Percentiles rank a stretch among this genome's conserved stretches.
Evolutionary conservation across 192 early-diverging fungal species (phyloP).

Genomic region (Gonapodya prolifera): DNA sequence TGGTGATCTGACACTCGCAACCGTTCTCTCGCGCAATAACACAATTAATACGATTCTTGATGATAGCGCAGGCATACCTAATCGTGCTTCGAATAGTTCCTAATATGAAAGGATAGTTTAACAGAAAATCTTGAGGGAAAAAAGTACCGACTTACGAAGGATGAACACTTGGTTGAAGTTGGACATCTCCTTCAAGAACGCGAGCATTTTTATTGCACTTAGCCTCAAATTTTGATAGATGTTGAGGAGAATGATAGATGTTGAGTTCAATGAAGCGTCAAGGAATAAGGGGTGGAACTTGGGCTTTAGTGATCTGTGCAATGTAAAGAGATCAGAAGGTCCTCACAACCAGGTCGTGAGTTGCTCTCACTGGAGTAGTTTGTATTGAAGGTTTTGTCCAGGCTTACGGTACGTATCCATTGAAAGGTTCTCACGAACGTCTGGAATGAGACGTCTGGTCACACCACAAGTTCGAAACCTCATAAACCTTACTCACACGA

Average conservation of each 20-base stretch:
- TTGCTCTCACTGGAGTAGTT: conserved; percentile 26
- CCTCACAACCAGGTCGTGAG: background rate
- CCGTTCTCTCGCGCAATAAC: background rate
- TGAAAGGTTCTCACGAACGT: conserved; percentile 31
- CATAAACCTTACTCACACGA: background rate
- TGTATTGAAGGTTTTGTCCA: conserved; percentile 28
- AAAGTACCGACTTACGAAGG: background rate
- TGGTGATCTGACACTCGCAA: background rate
- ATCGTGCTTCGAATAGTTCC: background rate
- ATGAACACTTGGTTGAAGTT: background rate
- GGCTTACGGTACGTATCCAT: conserved; percentile 23
- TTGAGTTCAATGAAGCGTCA: conserved; percentile 47
- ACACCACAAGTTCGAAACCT: too few relatives aligned
- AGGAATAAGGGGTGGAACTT: conserved; percentile 51
- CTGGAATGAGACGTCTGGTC: conserved; percentile 10
- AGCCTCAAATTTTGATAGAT: conserved; percentile 64
- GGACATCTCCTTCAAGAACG: background rate
- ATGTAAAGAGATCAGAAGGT: conserved; percentile 14
- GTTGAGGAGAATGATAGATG: conserved; percentile 51
- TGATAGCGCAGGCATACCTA: background rate
- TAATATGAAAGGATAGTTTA: too few relatives aligned
- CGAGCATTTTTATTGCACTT: conserved; percentile 47
- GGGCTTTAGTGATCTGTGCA: conserved; percentile 39
- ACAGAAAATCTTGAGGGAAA: too few relatives aligned
- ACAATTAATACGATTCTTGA: background rate